Base-by-base conservation (phyloP, 352 stramenopile genomes). In the Globisporangium mamillatum region DNA sequence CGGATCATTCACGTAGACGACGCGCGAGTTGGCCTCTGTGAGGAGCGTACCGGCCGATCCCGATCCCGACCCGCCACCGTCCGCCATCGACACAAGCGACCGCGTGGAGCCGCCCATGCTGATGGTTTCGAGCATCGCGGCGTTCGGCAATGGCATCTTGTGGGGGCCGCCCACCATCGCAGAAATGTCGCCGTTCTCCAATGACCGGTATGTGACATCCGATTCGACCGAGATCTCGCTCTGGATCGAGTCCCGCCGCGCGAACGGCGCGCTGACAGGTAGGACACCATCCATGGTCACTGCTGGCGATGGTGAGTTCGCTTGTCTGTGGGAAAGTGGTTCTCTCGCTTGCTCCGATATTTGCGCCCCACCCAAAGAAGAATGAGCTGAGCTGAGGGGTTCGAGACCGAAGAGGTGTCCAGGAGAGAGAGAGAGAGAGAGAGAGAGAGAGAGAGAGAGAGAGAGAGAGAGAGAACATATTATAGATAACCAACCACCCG, bases 1-100 rank as follows among this genome's bases (percentile, higher is more conserved):
- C 10, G 81, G 61, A 52, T 88, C 75, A 67, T 94, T 97, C 46
- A 97, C 68, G 72, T 87, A 89, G 36, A 96, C 80, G 57, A 89
- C 74, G 53, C 85, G 79, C 14, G 84, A 84, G 58, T 84, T 87
- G 5, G 58, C 53, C 22, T 92, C 79, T 1, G 67, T 68, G 0
- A 90, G 67, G 4, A 72, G 72, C 9, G 75, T 16, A 4, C 41
- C 41, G 8, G 41, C 16, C 14, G 69, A 63, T 14, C 68, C 29
- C 2, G 67, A 65, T 0, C 29, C 65, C 0, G 60, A 41, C 1
- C 48, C 48, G 1, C 41, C 29, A 18, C 41, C 27, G 14, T 67
- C 58, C 7, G 44, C 50, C 8, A 48, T 25, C 7, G 68, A 73
- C n/a, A 67, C 34, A 25, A 73, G 66, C 32, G 68, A 70, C 14